Percentiles rank a stretch among this genome's conserved stretches.
Evolutionary conservation across 164 flowering plant species (phyloP).

Genomic region (Annona squamosa): DNA sequence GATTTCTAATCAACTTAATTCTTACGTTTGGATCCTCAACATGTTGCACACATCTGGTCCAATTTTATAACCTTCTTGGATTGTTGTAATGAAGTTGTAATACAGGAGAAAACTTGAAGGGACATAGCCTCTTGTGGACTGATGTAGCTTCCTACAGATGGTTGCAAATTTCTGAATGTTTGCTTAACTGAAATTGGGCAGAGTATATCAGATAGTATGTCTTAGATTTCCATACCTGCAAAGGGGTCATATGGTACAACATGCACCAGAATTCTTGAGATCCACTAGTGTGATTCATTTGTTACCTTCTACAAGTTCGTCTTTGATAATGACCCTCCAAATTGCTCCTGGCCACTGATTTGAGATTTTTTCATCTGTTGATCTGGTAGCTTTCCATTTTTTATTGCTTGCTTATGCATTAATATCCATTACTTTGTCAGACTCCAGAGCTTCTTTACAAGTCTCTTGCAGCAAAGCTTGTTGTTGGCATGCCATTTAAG

Average conservation of each 20-base stretch:
- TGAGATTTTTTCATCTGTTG: background rate
- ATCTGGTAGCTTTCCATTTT: background rate
- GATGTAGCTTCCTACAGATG: too few relatives aligned
- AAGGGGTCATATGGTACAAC: background rate
- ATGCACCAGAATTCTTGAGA: background rate
- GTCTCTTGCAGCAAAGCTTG: slow-evolving; percentile 87
- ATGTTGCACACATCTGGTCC: too few relatives aligned
- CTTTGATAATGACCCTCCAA: background rate
- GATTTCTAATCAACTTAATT: too few relatives aligned
- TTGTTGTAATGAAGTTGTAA: too few relatives aligned
- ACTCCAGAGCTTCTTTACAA: slow-evolving; percentile 79
- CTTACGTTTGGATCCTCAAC: too few relatives aligned
- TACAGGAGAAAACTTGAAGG: too few relatives aligned
- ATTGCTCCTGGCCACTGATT: background rate
- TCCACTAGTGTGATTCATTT: background rate
- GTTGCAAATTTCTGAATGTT: too few relatives aligned
- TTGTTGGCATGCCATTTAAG: slow-evolving; percentile 98
- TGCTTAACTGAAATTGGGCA: too few relatives aligned
- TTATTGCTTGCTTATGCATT: background rate
- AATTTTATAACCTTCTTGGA: too few relatives aligned
- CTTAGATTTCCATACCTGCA: too few relatives aligned
- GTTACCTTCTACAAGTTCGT: background rate
- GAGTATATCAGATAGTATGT: too few relatives aligned
- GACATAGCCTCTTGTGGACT: too few relatives aligned
- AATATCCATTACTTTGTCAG: slow-evolving; percentile 27